Conservation (phyloP, 2,329 filamentous ascomycete genomes). For the Cyanodermella asteris region DNA sequence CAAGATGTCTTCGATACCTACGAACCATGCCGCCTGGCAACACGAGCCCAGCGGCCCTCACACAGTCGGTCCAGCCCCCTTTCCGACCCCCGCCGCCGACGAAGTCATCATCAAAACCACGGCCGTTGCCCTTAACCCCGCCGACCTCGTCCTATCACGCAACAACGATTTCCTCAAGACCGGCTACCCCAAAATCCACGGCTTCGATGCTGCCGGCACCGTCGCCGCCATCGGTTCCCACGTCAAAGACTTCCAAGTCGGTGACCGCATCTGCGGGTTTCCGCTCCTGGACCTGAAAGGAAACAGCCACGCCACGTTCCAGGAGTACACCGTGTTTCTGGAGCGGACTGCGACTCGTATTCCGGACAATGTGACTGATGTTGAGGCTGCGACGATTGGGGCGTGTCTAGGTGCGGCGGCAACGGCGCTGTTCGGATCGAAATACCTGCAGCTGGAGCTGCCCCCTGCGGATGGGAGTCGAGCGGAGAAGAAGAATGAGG, state of each 20-base stretch:
- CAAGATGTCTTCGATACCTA: too few relatives aligned
- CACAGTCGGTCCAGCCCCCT: slow-evolving; percentile 5
- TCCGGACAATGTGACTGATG: slow-evolving; percentile 11
- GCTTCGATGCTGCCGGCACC: slow-evolving; percentile 12
- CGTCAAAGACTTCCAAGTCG: slow-evolving; percentile 11
- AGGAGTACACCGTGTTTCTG: slow-evolving; percentile 12
- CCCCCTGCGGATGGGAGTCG: slow-evolving; percentile 8
- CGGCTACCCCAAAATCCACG: slow-evolving; percentile 12
- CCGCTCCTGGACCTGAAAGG: slow-evolving; percentile 3
- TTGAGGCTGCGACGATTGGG: slow-evolving; percentile 13
- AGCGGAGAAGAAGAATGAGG: slow-evolving; percentile 9
- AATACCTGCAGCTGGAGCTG: slow-evolving; percentile 9
- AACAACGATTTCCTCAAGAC: slow-evolving; percentile 7
- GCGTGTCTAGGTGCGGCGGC: slow-evolving; percentile 13
- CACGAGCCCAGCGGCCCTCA: too few relatives aligned
- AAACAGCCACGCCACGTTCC: slow-evolving; percentile 11
- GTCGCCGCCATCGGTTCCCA: slow-evolving; percentile 11
- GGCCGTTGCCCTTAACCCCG: slow-evolving; percentile 19
- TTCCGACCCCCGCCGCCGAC: slow-evolving; percentile 8
- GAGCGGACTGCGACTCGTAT: slow-evolving; percentile 9
- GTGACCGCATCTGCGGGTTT: slow-evolving; percentile 14
- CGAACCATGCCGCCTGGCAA: too few relatives aligned
- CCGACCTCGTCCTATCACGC: slow-evolving; percentile 16
- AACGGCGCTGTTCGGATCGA: slow-evolving; percentile 12
- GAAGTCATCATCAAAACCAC: slow-evolving; percentile 16